phyloP scores from a whole-genome alignment of 345 rosid genomes.

The Kernera saxatilis region DNA sequence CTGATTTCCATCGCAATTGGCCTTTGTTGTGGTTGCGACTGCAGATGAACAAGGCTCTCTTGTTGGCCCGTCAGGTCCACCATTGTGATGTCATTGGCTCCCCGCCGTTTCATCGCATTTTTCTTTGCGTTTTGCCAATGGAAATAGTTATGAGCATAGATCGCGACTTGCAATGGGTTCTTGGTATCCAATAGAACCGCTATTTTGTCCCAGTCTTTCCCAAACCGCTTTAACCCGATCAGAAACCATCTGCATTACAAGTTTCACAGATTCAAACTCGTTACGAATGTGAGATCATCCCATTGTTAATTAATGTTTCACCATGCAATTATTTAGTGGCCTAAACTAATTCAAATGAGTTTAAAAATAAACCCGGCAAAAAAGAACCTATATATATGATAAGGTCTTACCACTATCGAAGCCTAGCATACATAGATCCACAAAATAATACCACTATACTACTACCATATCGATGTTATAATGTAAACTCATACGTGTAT shows the following conservation, averaged over 20 bases:
- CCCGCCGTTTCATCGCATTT: not conserved
- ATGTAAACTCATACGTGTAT: not conserved
- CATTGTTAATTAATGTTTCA: not conserved
- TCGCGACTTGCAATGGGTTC: not conserved
- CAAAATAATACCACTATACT: not conserved
- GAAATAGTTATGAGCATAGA: not conserved
- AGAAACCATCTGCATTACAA: constrained; percentile 17
- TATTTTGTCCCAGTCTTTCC: not conserved
- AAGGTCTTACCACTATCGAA: not conserved
- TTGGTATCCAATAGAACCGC: not conserved
- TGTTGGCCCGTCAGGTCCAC: not conserved
- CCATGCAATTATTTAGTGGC: not conserved
- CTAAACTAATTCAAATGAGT: not conserved
- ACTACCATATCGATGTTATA: not conserved
- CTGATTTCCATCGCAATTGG: not conserved
- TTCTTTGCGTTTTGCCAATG: not conserved
- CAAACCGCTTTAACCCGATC: constrained; percentile 13
- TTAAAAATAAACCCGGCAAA: not conserved
- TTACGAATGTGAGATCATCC: not conserved
- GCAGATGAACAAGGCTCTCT: not conserved
- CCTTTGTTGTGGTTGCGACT: not conserved
- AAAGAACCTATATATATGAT: not conserved
- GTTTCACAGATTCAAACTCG: not conserved
- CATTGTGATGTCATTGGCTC: not conserved
- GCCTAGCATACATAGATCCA: not conserved